Evolutionary conservation across 345 rosid genomes (phyloP).

Genomic region (Corymbia maculata): DNA sequence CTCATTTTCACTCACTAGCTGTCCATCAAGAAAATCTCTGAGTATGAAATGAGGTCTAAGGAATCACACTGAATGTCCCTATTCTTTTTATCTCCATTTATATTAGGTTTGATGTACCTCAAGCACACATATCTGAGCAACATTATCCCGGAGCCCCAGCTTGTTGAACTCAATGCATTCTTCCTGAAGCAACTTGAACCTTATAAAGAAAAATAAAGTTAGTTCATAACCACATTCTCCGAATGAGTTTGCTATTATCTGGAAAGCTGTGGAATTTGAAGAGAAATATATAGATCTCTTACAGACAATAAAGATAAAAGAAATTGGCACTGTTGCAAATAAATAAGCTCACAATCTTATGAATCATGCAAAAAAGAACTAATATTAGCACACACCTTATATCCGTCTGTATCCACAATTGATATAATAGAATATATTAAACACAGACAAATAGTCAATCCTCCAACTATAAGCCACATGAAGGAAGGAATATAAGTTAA

Average conservation of each 20-base stretch:
- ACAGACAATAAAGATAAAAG: neutral
- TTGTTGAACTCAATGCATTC: conserved; percentile 74
- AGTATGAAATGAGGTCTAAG: neutral
- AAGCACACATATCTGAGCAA: conserved; percentile 94
- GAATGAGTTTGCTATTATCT: neutral
- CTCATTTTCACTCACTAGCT: conserved; percentile 29
- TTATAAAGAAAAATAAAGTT: conserved; percentile 14
- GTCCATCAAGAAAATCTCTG: conserved; percentile 7
- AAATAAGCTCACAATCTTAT: neutral
- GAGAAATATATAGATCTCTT: neutral
- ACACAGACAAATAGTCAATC: neutral
- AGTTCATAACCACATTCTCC: neutral
- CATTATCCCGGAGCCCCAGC: conserved; percentile 91
- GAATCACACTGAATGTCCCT: neutral
- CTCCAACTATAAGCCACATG: neutral
- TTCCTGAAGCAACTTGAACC: conserved; percentile 85
- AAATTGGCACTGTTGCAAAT: neutral
- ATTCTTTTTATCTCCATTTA: neutral
- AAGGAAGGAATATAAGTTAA: neutral
- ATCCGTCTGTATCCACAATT: neutral
- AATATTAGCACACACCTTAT: neutral
- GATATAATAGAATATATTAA: neutral
- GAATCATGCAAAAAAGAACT: neutral
- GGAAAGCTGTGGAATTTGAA: neutral
- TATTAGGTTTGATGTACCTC: conserved; percentile 38